phyloP scores from a whole-genome alignment of 1,284 basidiomycete species.

The Exobasidium cylindrosporum region DNA sequence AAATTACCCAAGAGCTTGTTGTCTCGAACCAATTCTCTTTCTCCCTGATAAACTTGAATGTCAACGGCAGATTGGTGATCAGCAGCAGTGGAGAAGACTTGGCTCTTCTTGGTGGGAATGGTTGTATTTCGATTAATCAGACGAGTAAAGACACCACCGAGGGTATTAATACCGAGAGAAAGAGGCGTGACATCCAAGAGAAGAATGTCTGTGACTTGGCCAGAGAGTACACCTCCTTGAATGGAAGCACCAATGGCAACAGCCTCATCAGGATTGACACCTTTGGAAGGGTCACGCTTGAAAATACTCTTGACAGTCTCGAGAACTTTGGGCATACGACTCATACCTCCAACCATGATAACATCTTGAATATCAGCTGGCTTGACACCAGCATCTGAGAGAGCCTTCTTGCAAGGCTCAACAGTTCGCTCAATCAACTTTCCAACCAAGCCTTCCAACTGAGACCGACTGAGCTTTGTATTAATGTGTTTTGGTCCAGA shows the following conservation, averaged over 20 bases:
- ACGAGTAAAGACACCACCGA: conserved; percentile 95
- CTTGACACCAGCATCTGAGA: conserved; percentile 87
- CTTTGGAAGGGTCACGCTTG: conserved; percentile 92
- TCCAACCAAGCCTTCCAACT: conserved; percentile 82
- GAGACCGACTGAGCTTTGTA: conserved; percentile 77
- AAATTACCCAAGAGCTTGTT: conserved; percentile 99
- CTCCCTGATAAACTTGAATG: conserved; percentile 90
- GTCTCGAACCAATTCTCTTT: conserved; percentile 93
- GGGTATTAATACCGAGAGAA: conserved; percentile 92
- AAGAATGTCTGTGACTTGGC: conserved; percentile 92
- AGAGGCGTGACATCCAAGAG: conserved; percentile 93
- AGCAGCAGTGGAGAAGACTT: conserved; percentile 93
- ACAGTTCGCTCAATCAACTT: conserved; percentile 83
- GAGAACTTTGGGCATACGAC: conserved; percentile 89
- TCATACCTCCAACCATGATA: conserved; percentile 97
- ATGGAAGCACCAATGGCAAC: conserved; percentile 90
- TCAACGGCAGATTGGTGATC: conserved; percentile 75
- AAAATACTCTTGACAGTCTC: conserved; percentile 91
- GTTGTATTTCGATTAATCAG: conserved; percentile 85
- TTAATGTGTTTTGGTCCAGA: conserved; percentile 96
- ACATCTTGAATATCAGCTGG: conserved; percentile 89
- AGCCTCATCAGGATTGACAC: conserved; percentile 95
- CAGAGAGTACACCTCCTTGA: conserved; percentile 91
- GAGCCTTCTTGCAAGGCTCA: conserved; percentile 96
- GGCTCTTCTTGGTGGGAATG: conserved; percentile 98